Evolutionary conservation across 257 asterid species (phyloP).

Genomic region (Nyctanthes arbortristis): DNA sequence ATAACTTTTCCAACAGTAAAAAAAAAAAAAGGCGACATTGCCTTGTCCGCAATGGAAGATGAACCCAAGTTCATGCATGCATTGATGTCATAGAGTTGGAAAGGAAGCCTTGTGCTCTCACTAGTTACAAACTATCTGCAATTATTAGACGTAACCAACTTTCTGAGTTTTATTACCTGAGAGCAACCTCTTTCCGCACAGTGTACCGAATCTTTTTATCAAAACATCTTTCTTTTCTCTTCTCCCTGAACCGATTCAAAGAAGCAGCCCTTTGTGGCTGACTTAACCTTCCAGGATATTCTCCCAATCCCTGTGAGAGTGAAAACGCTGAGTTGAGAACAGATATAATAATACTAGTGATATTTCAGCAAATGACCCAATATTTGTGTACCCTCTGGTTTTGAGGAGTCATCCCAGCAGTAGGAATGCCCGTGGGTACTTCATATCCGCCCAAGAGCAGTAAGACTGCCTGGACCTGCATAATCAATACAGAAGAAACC

Average conservation of each 20-base stretch:
- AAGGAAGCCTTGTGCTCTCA: neutral
- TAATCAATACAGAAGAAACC: constrained; percentile 1
- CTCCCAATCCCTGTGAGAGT: constrained; percentile 54
- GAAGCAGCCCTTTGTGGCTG: constrained; percentile 94
- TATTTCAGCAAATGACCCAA: constrained; percentile 10
- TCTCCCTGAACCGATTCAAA: constrained; percentile 88
- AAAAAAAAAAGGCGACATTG: too few species aligned
- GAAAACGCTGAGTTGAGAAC: constrained; percentile 23
- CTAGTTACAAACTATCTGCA: neutral
- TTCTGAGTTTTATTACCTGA: constrained; percentile 52
- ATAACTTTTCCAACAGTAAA: too few species aligned
- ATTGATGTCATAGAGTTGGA: too few species aligned
- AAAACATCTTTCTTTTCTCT: constrained; percentile 90
- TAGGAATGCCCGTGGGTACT: constrained; percentile 72
- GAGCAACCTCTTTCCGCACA: constrained; percentile 98
- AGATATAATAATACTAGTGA: constrained; percentile 9
- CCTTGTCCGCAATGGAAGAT: too few species aligned
- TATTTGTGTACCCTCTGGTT: constrained; percentile 60
- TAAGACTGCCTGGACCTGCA: constrained; percentile 90
- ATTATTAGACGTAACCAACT: constrained; percentile 9
- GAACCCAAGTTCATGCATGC: too few species aligned
- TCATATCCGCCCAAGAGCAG: constrained; percentile 88
- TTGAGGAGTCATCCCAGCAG: constrained; percentile 66
- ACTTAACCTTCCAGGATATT: constrained; percentile 71
- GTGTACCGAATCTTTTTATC: constrained; percentile 94